Evolutionary conservation across 1,284 basidiomycete genomes (phyloP), one percentile per base, ranked within the genome.

Genomic region (Trichosporon sp.): DNA sequence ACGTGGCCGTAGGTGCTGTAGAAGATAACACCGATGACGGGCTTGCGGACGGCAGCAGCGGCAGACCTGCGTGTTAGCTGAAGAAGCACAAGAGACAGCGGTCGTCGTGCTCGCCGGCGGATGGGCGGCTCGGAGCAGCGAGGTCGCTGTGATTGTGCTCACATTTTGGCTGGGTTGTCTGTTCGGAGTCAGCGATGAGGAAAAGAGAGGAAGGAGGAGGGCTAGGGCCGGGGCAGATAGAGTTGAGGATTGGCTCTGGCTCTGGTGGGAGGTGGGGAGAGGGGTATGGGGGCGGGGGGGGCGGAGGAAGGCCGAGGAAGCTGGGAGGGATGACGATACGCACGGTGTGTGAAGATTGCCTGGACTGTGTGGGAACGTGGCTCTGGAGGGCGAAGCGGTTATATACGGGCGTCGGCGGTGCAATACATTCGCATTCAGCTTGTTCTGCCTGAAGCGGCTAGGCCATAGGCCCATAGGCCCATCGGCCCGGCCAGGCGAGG

Each of bases 1-100:
- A 93, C 87, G 83, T 94, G 92, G 74, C 91, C 91, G 80, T 91
- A 93, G 83, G 91, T 87, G 68, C 89, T 85, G 86, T 94, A 94
- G 86, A 92, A 90, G 76, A 92, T 83, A 76, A 94, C 92, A 68
- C 90, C 92, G 78, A 92, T 86, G 78, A 87, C 88, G 63, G 91
- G 89, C 70, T 77, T 73, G 67, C 21, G 58, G 68, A 29, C 21
- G 35, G 47, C 38, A 64, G 58, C 21, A 34, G 63, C 38, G 27
- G 32, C 51, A 35, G 68, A 42, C 63, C 63, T 64, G 63, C 21
- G 12, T 51, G 60, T 62, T 62, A 62, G 60, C 60, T 6, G 25
- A 9, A 15, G 51, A 12, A 6, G n/a, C 12, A 6, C 34, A 5
- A 25, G 3, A 2, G 44, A 7, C 18, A 51, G 44, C 44, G 44